Percentiles rank a stretch among this genome's conserved stretches.
These are phyloP conservation scores for Cylindrodendrum hubeiense DNA, from an alignment of 2,329 filamentous ascomycete species.

Conservation along the genomic window DNA sequence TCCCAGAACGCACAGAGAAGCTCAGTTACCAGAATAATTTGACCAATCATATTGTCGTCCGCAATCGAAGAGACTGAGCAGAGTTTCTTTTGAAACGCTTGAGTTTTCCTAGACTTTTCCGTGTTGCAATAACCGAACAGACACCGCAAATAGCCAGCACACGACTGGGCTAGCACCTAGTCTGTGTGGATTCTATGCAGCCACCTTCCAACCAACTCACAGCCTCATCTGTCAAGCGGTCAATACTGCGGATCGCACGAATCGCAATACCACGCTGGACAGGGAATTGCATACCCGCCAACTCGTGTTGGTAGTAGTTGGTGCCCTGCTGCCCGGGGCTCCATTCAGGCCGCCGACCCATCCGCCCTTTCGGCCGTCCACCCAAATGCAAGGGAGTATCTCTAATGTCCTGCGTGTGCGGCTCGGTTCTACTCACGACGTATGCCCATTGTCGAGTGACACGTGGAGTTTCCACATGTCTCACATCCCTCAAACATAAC, in stretches of 20 bases:
- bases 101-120: neutral
- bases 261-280: neutral
- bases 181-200: conserved; percentile 1
- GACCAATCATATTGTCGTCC: neutral
- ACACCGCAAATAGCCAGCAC: neutral
- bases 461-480: conserved; percentile 23
- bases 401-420: conserved; percentile 6
- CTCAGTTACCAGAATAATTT: neutral
- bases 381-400: conserved; percentile 9
- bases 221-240: neutral
- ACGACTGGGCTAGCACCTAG: neutral
- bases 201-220: neutral
- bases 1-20: neutral
- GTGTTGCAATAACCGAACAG: neutral
- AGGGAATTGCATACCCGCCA: neutral
- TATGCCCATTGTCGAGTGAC: conserved; percentile 18
- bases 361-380: conserved; percentile 13
- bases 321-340: neutral
- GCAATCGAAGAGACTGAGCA: neutral
- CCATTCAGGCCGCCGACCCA: conserved; percentile 9
- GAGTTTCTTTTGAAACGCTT: neutral
- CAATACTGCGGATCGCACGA: neutral
- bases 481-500: conserved; percentile 17
- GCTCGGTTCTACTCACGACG: conserved; percentile 8
- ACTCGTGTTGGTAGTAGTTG: neutral